Evolutionary conservation across 2,329 filamentous ascomycete genomes (phyloP).

Genomic region (Verticillium nubilum): DNA sequence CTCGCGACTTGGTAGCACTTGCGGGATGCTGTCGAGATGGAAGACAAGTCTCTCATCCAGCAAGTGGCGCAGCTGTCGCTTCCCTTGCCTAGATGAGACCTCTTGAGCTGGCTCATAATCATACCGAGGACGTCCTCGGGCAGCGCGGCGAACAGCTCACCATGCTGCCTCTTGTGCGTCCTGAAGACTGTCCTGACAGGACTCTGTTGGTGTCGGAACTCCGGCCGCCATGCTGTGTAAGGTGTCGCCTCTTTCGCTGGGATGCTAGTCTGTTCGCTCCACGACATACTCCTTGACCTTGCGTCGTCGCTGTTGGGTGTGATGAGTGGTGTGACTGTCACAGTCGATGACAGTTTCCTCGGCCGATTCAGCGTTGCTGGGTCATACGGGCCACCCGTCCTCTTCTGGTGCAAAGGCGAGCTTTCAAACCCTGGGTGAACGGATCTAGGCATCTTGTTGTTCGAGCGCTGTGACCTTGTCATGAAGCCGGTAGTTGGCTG

Average conservation of each 20-base stretch:
- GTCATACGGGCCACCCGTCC: neutral
- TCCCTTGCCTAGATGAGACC: constrained; percentile 39
- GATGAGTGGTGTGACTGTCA: constrained; percentile 17
- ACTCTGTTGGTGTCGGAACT: constrained; percentile 18
- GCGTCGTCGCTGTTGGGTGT: constrained; percentile 21
- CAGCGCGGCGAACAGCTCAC: constrained; percentile 49
- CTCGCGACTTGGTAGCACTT: constrained; percentile 48
- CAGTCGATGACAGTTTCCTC: constrained; percentile 25
- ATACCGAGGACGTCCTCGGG: constrained; percentile 54
- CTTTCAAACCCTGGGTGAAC: neutral
- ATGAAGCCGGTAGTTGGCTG: constrained; percentile 2
- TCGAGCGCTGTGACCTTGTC: neutral
- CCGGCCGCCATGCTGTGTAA: constrained; percentile 16
- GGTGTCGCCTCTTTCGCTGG: constrained; percentile 29
- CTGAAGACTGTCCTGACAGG: constrained; percentile 5
- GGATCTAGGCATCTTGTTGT: neutral
- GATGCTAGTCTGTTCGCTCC: constrained; percentile 32
- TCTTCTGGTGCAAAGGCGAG: neutral
- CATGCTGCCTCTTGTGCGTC: constrained; percentile 28
- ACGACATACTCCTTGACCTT: constrained; percentile 21
- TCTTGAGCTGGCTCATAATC: constrained; percentile 48
- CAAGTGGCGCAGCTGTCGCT: constrained; percentile 57
- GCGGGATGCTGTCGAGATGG: constrained; percentile 41
- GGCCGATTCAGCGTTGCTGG: constrained; percentile 25
- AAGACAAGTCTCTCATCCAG: constrained; percentile 57